Base-by-base conservation (phyloP, 1,284 basidiomycete genomes). In the Boletus mariae region DNA sequence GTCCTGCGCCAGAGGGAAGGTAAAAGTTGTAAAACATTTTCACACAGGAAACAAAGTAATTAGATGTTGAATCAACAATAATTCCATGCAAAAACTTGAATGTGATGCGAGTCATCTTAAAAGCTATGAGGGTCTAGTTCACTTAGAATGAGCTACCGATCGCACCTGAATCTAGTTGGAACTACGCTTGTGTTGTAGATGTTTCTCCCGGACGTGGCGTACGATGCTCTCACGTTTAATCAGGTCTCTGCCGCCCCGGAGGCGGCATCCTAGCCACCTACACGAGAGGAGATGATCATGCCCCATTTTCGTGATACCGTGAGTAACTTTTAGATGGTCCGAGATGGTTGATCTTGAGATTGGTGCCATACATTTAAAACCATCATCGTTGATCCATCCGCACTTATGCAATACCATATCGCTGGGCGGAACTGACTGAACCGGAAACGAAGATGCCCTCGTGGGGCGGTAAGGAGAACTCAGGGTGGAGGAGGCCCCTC, bases 201-300 rank as follows among this genome's bases (percentile, higher is more conserved):
- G 68, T 3, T 1, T 53, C 20, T 68, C 67, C 0, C 56, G 48
- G 0, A 64, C 7, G 7, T 67, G 65, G 0, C 68, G 60, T 2
- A 52, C 35, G 1, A 71, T 56, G 8, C 53, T 54, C 40, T 65
- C 58, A 1, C 67, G 62, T 0, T 65, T 67, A 13, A 71, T 46
- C 5, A 0, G 4, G 2, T 0, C 1, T 8, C 28, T 55, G 25
- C 9, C 28, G n/a, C 45, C 32, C 26, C 45, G 51, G 20, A 51
- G 31, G 13, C 48, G 38, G 38, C 63, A 64, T 1, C 45, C 46
- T 0, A 1, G 2, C 67, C 69, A 71, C 23, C 8, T 26, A 9
- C 66, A 67, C 0, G 0, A 0, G 5, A 61, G 2, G 0, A 0
- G 25, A 10, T 1, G 0, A 2, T 47, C 0, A 15, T 40, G 37